These are phyloP conservation scores for Fraxinus nigra DNA, from an alignment of 305 asterid species.

Conservation along the genomic window DNA sequence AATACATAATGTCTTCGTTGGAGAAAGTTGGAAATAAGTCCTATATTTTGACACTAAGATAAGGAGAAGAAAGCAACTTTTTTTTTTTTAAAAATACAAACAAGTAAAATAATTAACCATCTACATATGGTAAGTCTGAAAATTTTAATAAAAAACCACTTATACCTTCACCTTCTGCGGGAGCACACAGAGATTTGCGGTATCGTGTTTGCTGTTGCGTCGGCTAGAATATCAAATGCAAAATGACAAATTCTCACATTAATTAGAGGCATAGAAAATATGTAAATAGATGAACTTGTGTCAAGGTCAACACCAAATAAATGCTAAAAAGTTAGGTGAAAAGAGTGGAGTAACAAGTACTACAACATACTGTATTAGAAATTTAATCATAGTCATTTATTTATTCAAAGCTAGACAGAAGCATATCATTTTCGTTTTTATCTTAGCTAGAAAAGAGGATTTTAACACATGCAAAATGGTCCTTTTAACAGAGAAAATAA, in stretches of 20 bases:
- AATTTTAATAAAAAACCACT: conserved; percentile 12
- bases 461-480: not conserved
- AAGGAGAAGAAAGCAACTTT: not conserved
- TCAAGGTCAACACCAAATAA: not conserved
- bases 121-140: not conserved
- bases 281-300: not conserved
- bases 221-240: conserved; percentile 51
- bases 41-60: not conserved
- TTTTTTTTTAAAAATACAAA: not conserved
- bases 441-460: not conserved
- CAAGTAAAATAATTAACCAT: not conserved
- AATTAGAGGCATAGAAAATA: not conserved
- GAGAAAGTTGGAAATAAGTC: too few species aligned
- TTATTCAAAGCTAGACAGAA: not conserved
- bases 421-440: not conserved
- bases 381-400: not conserved
- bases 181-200: conserved; percentile 90
- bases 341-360: not conserved
- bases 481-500: not conserved
- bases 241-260: conserved; percentile 23
- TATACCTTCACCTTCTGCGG: conserved; percentile 87
- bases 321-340: not conserved
- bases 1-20: not conserved
- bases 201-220: conserved; percentile 93
- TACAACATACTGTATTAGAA: not conserved